phyloP scores from a whole-genome alignment of 495 filamentous ascomycete species.

The Hypoxylon trugodes region DNA sequence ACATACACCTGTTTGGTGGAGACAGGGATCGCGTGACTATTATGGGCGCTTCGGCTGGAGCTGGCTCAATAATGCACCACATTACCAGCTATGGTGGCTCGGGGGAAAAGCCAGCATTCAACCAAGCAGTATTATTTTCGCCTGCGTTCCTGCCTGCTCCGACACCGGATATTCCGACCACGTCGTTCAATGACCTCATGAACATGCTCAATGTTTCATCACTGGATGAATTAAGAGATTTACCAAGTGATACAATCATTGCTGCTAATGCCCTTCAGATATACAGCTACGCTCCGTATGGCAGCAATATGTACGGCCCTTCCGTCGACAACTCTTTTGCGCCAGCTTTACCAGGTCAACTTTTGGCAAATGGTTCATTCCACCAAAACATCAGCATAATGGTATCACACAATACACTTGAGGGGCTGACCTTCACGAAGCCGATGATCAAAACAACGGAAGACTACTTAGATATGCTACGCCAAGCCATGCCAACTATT shows the following conservation, averaged over 20 bases:
- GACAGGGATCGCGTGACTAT: constrained; percentile 60
- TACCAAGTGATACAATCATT: constrained; percentile 45
- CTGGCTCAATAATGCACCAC: constrained; percentile 5
- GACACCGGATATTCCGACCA: neutral
- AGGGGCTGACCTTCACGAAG: constrained; percentile 14
- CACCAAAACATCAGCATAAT: constrained; percentile 64
- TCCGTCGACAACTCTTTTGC: constrained; percentile 67
- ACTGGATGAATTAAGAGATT: neutral
- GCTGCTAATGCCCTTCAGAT: constrained; percentile 62
- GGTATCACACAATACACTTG: constrained; percentile 65
- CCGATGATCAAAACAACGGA: constrained; percentile 12
- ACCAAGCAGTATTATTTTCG: constrained; percentile 39
- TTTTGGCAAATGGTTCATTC: constrained; percentile 65
- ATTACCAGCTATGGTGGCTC: constrained; percentile 6
- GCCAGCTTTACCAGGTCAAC: constrained; percentile 61
- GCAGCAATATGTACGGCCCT: constrained; percentile 62
- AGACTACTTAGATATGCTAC: constrained; percentile 15
- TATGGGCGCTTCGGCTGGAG: constrained; percentile 57
- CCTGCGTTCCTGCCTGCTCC: constrained; percentile 17
- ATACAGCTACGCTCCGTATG: constrained; percentile 52
- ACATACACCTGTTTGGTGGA: constrained; percentile 62
- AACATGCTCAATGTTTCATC: constrained; percentile 4
- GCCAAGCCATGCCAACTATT: constrained; percentile 1
- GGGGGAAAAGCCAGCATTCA: constrained; percentile 49
- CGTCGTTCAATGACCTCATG: neutral